A percentile compares a stretch with the other conserved stretches of the same genome.
Evolutionary conservation across 192 early-diverging fungal species (phyloP).

Genomic region (Coemansia sp.): DNA sequence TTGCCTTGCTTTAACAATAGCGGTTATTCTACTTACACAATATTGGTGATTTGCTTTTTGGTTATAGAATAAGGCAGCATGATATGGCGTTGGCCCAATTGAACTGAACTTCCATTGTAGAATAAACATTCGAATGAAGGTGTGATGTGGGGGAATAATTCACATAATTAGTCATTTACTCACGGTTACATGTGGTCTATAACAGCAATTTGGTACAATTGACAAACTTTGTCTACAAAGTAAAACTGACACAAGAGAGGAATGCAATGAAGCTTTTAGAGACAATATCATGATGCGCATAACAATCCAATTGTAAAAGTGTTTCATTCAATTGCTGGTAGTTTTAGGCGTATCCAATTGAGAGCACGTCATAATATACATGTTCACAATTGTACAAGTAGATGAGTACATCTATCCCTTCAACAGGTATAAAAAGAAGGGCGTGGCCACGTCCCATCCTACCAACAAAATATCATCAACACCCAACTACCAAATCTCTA

Average conservation of each 20-base stretch:
- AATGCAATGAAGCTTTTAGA: background rate
- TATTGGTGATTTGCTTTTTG: background rate
- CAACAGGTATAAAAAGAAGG: background rate
- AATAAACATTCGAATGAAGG: background rate
- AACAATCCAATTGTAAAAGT: background rate
- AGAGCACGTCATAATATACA: background rate
- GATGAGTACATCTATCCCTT: background rate
- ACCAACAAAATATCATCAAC: conserved; percentile 1
- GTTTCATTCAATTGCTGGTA: background rate
- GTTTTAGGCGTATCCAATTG: background rate
- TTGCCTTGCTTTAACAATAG: background rate
- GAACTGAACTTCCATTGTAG: background rate
- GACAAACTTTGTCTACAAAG: background rate
- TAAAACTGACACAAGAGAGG: background rate
- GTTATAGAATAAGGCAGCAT: background rate
- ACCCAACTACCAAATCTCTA: background rate
- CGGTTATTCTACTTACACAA: background rate
- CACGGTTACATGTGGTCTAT: background rate
- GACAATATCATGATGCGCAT: background rate
- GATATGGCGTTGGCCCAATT: background rate
- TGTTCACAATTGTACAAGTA: no score
- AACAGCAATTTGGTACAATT: background rate
- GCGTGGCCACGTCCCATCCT: background rate
- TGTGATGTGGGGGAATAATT: background rate
- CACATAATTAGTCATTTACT: background rate